These are phyloP conservation scores for Clarkia xantiana DNA, from an alignment of 345 rosid genomes.

Conservation along the genomic window DNA sequence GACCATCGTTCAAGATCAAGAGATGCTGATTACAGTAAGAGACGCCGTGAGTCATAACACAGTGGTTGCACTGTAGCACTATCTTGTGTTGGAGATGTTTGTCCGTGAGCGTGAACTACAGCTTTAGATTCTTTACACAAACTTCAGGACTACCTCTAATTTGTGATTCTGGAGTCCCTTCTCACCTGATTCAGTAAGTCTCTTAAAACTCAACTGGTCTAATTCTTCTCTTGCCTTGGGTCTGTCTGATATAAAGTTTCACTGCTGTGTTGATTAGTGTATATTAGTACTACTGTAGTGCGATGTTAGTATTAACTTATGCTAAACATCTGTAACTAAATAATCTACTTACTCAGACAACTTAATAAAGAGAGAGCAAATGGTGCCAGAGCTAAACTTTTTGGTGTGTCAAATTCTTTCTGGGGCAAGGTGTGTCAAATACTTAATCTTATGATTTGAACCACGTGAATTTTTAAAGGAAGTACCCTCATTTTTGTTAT, in stretches of 20 bases:
- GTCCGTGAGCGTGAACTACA: background rate
- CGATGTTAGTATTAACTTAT: too few species aligned
- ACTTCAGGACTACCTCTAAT: background rate
- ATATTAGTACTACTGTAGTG: too few species aligned
- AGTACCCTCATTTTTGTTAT: too few species aligned
- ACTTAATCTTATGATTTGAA: too few species aligned
- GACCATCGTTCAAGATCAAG: slow-evolving; percentile 59
- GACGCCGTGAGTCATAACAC: slow-evolving; percentile 41
- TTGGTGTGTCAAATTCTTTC: too few species aligned
- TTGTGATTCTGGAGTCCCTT: background rate
- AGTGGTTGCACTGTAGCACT: background rate
- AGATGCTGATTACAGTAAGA: slow-evolving; percentile 71
- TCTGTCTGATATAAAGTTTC: background rate
- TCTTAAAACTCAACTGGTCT: background rate
- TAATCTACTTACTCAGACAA: too few species aligned
- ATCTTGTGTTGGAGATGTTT: background rate
- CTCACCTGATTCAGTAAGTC: background rate
- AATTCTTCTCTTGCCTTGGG: background rate
- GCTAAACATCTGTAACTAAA: too few species aligned
- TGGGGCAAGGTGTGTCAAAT: too few species aligned
- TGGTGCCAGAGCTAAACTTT: too few species aligned
- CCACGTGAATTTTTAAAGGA: too few species aligned
- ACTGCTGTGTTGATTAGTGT: too few species aligned
- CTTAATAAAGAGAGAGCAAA: too few species aligned
- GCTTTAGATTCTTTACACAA: background rate